Base-by-base conservation (phyloP, 352 stramenopile species). In the Globisporangium barbulae region DNA sequence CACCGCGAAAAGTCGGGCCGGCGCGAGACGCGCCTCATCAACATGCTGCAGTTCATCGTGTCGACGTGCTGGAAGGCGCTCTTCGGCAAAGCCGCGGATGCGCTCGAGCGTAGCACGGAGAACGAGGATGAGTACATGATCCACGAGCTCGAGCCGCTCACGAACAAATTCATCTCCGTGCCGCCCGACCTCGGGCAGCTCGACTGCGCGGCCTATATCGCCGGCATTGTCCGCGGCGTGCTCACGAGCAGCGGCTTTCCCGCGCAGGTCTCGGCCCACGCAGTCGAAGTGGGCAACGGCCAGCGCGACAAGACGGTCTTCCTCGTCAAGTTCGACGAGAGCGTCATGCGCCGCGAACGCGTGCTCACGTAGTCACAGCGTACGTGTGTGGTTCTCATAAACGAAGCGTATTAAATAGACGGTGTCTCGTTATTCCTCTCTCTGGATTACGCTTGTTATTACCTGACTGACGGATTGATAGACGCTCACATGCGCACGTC, bases 101-200 rank as follows among this genome's bases (percentile, higher is more conserved):
- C 93, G 13, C 81, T 99, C 28, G 96, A 99, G 79, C 82, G 94
- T 61, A 98, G 90, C 65, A 98, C 97, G 37, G 94, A 98, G 73
- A 98, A 99, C 73, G 93, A 97, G n/a, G 88, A 98, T 75, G 96
- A 99, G 87, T 99, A 98, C 79, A 99, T 99, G 95, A 99, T 99
- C 70, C 88, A 97, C 69, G 92, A 98, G 69, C 73, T 94, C 50
- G 89, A 97, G 63, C 93, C 93, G 25, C 74, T 98, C n/a, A 97
- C 92, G 21, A 98, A 97, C 76, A 98, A 94, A 61, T 99, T 98
- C 78, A 96, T 99, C 58, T 98, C 92, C 31, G 96, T 99, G 53
- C 96, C 97, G 6, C 73, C 83, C 0, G 95, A 99, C 73, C 88
- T 99, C 52, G 94, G 97, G 0, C 90, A 98, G 70, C 79, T 99